phyloP scores from a whole-genome alignment of 257 asterid species.

The Solanum pimpinellifolium region DNA sequence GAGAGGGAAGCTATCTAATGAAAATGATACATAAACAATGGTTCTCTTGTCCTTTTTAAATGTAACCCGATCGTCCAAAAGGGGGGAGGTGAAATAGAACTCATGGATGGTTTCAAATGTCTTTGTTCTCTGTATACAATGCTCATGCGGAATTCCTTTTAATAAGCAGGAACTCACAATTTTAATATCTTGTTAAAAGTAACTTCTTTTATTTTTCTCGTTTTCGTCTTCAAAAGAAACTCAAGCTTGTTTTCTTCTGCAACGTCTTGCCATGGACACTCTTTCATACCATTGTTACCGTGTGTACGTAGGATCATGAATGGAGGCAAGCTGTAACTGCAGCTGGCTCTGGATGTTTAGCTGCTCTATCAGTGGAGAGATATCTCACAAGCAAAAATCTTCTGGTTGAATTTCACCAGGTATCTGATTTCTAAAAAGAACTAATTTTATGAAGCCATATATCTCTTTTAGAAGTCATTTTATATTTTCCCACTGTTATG shows the following conservation, averaged over 20 bases:
- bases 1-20: not conserved
- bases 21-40: not conserved
- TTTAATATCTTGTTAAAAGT: not conserved
- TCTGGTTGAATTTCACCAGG: slow-evolving; percentile 96
- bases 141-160: not conserved
- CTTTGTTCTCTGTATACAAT: not conserved
- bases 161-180: not conserved
- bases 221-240: not conserved
- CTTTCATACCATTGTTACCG: not conserved
- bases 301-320: slow-evolving; percentile 67
- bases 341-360: slow-evolving; percentile 97
- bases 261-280: not conserved
- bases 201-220: not conserved
- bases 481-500: not conserved
- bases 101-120: not conserved
- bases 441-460: not conserved
- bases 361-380: slow-evolving; percentile 97
- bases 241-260: not conserved
- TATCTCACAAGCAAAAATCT: slow-evolving; percentile 74
- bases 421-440: slow-evolving; percentile 4
- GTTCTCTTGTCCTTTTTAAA: not conserved
- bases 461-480: not conserved
- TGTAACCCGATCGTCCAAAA: not conserved
- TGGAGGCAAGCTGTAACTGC: slow-evolving; percentile 99
- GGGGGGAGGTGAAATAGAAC: not conserved